Evolutionary conservation across 306 rosid species (phyloP), one percentile per base, ranked within the genome.

Genomic region (Medicago lupulina): DNA sequence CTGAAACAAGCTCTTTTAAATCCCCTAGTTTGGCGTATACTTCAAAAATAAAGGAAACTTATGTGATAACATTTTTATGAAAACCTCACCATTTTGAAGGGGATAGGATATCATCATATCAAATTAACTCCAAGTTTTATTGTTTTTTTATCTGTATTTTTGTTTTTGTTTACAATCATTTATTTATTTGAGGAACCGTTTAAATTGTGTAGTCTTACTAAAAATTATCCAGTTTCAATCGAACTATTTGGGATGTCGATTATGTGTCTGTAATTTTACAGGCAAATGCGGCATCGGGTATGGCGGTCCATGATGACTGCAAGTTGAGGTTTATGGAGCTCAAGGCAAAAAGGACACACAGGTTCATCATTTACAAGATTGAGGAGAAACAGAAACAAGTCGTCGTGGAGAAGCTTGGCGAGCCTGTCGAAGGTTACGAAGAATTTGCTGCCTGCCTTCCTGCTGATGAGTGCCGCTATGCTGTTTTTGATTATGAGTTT

Each of bases 291-390:
- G 80, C 80, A 7, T 76, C 80, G 0, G 80, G 80, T 19, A 76
- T 76, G 60, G 80, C 80, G 1, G 80, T 76, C 74, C 80, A 76
- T 76, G 80, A 76, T 76, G 80, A 76, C 74, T 76, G 80, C 74
- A 76, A 76, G 67, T 55, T 76, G 36, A 54, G 38, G 74, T 76
- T 76, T 28, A 21, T 76, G 80, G 80, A 76, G 36, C 80, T 76
- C 46, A 76, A 76, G 74, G n/a, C 80, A 8, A 76, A 76, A 55
- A 76, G 80, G 68, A 67, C 80, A 66, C 74, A 76, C 74, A 76
- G 80, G 80, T 76, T 76, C 74, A 67, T 76, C 9, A 21, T 76
- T 67, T 76, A 15, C 46, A 76, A 76, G 80, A 76, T 76, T 41
- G 80, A 76, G 38, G 80, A 76, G 74, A 43, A 25, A 1, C 80